Evolutionary conservation across 2,329 filamentous ascomycete genomes (phyloP), one percentile per base, ranked within the genome.

Genomic region (Cercospora sp.): DNA sequence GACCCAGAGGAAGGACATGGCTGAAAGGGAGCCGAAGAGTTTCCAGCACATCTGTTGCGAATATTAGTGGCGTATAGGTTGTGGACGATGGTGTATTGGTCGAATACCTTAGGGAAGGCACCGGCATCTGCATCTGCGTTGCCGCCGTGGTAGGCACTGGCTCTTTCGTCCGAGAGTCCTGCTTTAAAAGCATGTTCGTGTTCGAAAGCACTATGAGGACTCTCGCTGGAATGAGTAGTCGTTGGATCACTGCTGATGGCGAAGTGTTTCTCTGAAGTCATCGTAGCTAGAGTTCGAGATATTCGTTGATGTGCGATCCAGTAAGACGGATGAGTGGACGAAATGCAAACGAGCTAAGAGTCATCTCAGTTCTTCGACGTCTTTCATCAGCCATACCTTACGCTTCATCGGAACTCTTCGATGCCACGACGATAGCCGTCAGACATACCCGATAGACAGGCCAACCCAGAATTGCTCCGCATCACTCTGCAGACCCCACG

Each of bases 1-100:
- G 59, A 85, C 85, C 86, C 86, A 88, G 24, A 88, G 77, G 67
- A 89, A 86, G 18, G 85, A 84, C 84, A 87, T 87, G 71, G 85
- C 85, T n/a, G 83, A 73, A 55, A 88, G 80, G 5, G 66, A 53
- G 4, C 58, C 58, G 61, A 69, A 64, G 8, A 69, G 61, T 18
- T 55, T 65, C 55, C 60, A 64, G 61, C 67, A 66, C 61, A 67
- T 65, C 65, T 67, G 37, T 40, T 40, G 2, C 34, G 34, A n/a
- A 40, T 16, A n/a, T 40, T 40, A 40, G 13, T 40, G 34, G 34
- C 34, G 16, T 40, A 2, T n/a, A 5, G 34, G 34, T 40, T n/a
- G 34, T 40, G 34, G 13, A 37, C 7, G 13, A 40, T 40, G 34
- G 13, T 1, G 13, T 40, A 16, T 40, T 16, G 13, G 34, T 40